These are phyloP conservation scores for Elasticomyces elasticus DNA, from an alignment of 495 filamentous ascomycete genomes.

Conservation along the genomic window DNA sequence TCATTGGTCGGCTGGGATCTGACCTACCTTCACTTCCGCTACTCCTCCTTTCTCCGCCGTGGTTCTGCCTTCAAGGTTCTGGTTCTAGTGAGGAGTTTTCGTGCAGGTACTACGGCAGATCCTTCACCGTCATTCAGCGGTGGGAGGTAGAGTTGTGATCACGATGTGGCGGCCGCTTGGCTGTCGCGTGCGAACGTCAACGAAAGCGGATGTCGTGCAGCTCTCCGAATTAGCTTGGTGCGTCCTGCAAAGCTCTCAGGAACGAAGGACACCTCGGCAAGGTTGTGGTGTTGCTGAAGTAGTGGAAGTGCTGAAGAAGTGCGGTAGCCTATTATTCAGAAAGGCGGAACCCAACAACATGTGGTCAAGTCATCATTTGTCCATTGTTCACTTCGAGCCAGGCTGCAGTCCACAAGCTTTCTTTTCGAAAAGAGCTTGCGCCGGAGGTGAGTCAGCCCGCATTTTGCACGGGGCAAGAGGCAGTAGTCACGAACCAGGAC, in stretches of 20 bases:
- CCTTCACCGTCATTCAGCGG: not conserved
- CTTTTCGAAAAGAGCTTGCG: too few relatives aligned
- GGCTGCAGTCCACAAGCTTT: not conserved
- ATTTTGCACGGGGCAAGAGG: too few relatives aligned
- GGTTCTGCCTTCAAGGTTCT: not conserved
- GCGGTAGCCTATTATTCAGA: not conserved
- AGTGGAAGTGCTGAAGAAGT: not conserved
- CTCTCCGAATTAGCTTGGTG: not conserved
- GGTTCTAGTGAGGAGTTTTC: not conserved
- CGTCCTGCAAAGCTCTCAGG: not conserved
- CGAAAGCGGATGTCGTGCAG: not conserved
- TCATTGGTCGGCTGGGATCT: not conserved
- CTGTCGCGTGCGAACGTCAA: not conserved
- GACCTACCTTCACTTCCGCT: not conserved
- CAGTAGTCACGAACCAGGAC: too few relatives aligned
- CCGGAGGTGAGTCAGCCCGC: too few relatives aligned
- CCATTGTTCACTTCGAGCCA: not conserved
- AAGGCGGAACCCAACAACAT: not conserved
- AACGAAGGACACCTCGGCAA: too few relatives aligned
- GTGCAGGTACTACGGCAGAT: not conserved
- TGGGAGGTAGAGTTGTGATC: too few relatives aligned
- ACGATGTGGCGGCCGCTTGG: not conserved
- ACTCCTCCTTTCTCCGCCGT: not conserved
- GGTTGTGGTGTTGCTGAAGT: not conserved
- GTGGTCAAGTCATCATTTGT: not conserved